Percentiles rank a stretch among this genome's conserved stretches.
phyloP scores from a whole-genome alignment of 2,329 filamentous ascomycete genomes.

The Scopulariopsis brevicaulis region DNA sequence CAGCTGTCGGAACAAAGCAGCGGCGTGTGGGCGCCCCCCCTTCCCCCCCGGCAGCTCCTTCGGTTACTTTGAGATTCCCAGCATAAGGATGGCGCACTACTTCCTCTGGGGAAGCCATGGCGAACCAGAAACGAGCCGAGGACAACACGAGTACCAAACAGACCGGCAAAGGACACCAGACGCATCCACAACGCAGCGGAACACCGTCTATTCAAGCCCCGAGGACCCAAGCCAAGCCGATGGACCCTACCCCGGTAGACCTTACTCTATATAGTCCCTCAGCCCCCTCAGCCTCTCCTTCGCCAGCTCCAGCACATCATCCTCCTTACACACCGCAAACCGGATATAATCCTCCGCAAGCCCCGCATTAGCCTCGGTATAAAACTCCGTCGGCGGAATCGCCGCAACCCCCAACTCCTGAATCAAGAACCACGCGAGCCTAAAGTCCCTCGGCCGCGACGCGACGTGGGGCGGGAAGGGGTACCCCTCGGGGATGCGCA shows the following conservation, averaged over 20 bases:
- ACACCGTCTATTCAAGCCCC: neutral
- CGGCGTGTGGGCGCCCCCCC: too few relatives aligned
- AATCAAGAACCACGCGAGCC: constrained; percentile 93
- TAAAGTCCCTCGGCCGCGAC: constrained; percentile 79
- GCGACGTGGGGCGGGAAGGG: constrained; percentile 84
- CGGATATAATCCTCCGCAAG: constrained; percentile 88
- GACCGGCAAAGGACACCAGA: too few relatives aligned
- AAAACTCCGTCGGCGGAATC: constrained; percentile 95
- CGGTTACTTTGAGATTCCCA: too few relatives aligned
- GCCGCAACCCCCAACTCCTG: constrained; percentile 92
- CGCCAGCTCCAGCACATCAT: constrained; percentile 69
- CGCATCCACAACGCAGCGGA: too few relatives aligned
- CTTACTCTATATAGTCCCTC: constrained; percentile 52
- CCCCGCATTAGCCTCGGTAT: constrained; percentile 71
- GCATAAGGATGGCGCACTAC: too few relatives aligned
- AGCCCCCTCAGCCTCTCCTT: constrained; percentile 64
- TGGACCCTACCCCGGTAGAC: neutral
- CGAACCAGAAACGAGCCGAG: too few relatives aligned
- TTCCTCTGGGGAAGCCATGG: too few relatives aligned
- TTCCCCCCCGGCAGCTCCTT: too few relatives aligned
- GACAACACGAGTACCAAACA: too few relatives aligned
- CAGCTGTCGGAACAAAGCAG: too few relatives aligned
- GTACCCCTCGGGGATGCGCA: constrained; percentile 74
- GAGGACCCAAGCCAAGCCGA: neutral
- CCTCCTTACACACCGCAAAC: constrained; percentile 94